Base-by-base conservation (phyloP, 495 filamentous ascomycete species). In the Penicillium turbatum region DNA sequence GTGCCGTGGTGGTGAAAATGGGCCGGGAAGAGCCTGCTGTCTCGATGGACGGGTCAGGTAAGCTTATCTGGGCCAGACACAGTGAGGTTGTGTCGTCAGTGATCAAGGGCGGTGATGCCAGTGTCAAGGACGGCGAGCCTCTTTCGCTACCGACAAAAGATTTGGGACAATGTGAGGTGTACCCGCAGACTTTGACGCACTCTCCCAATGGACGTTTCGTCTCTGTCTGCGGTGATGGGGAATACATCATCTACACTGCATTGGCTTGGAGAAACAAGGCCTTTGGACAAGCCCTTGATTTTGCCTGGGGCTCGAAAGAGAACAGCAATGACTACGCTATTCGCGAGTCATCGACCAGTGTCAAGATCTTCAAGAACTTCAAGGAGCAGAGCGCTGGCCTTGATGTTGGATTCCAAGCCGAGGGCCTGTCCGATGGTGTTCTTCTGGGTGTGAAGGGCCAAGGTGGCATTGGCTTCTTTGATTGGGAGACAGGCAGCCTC, bases 261-360 rank as follows among this genome's bases (percentile, higher is more conserved):
- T 81, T 97, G 41, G 93, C 93, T 8, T 96, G 95, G 84, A 84
- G 93, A 65, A 97, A 99, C 73, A 96, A 97, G 76, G 90, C 90
- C 7, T 99, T 97, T 63, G 93, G 93, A 6, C 87, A 88, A 31
- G 93, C 91, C 10, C 75, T 97, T 32, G 93, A 99, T 69, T 99
- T 99, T 66, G 90, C 88, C 12, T 99, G 93, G 93, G 95, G 89
- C 2, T 88, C 89, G 16, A 97, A 96, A 71, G 95, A 97, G 40
- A 95, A 97, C 74, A 95, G 90, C 68, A 97, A 96, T 68, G 95
- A 99, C 63, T 97, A 93, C 59, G 93, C 93, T 36, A 97, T 99
- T 60, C 84, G 93, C 15, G 93, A 97, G 69, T 96, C 90, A 9
- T 68, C 86, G 6, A 93, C 89, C 19, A 96, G 88, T 65, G 89